These are phyloP conservation scores for Tulasnella sp. DNA, from an alignment of 768 basidiomycete genomes.

Conservation along the genomic window DNA sequence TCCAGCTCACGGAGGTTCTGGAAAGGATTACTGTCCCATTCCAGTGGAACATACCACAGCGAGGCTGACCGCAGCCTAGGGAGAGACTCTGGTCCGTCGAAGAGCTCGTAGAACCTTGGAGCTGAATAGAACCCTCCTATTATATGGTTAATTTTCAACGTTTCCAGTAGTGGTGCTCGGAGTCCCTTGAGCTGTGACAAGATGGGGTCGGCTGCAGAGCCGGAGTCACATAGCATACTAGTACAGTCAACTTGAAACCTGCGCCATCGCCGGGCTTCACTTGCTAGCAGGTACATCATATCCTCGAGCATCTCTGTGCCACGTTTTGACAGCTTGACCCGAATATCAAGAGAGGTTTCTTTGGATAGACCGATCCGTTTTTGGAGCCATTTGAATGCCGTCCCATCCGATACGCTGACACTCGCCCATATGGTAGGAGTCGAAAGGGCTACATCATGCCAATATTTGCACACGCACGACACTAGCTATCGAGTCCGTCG, in stretches of 20 bases:
- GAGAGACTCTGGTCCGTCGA: conserved; percentile 1
- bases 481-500: neutral
- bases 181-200: neutral
- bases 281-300: neutral
- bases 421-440: neutral
- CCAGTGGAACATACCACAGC: neutral
- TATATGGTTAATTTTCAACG: neutral
- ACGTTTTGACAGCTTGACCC: neutral
- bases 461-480: neutral
- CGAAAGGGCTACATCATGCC: conserved; percentile 4
- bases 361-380: neutral
- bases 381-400: neutral
- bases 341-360: neutral
- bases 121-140: neutral
- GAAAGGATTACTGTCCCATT: neutral
- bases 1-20: neutral
- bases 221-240: neutral
- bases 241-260: conserved; percentile 6
- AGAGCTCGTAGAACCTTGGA: conserved; percentile 2
- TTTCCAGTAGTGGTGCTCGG: neutral
- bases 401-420: neutral
- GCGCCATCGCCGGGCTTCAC: neutral
- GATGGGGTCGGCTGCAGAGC: neutral
- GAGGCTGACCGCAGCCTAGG: neutral
- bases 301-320: neutral